A percentile compares a stretch with the other conserved stretches of the same genome.
Evolutionary conservation across 2,329 filamentous ascomycete genomes (phyloP).

Genomic region (Aurifilum marmelostoma): DNA sequence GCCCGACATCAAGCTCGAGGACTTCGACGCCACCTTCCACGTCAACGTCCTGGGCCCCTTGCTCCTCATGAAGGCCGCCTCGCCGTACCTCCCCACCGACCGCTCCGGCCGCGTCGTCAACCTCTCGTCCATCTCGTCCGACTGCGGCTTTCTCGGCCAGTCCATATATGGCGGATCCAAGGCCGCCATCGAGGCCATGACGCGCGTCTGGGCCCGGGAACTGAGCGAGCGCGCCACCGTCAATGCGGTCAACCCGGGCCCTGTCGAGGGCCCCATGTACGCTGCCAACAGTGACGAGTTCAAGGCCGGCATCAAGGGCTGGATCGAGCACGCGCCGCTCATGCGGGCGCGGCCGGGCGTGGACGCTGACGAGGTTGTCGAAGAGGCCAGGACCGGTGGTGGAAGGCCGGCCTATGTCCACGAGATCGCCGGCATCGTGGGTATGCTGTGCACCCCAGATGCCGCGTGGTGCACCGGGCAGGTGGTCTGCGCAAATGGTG

Average conservation of each 20-base stretch:
- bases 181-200: slow-evolving; percentile 62
- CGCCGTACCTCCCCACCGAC: slow-evolving; percentile 70
- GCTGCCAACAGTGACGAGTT: slow-evolving; percentile 47
- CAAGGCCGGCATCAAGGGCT: slow-evolving; percentile 46
- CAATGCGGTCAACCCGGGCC: slow-evolving; percentile 61
- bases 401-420: slow-evolving; percentile 66
- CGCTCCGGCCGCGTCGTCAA: slow-evolving; percentile 62
- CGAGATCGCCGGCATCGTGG: slow-evolving; percentile 77
- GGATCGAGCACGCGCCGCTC: slow-evolving; percentile 61
- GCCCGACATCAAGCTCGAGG: slow-evolving; percentile 62
- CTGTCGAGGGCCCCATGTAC: slow-evolving; percentile 59
- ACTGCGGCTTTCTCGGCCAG: slow-evolving; percentile 57
- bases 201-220: slow-evolving; percentile 61
- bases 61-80: slow-evolving; percentile 73
- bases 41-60: slow-evolving; percentile 84
- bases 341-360: slow-evolving; percentile 62
- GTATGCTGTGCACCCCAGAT: slow-evolving; percentile 74
- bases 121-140: slow-evolving; percentile 58
- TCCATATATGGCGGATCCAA: slow-evolving; percentile 62
- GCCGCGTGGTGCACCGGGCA: slow-evolving; percentile 79
- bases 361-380: slow-evolving; percentile 65
- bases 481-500: slow-evolving; percentile 80
- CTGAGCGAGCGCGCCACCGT: slow-evolving; percentile 56
- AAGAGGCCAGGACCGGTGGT: slow-evolving; percentile 57
- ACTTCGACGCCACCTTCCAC: slow-evolving; percentile 74